Evolutionary conservation across 345 rosid species (phyloP), one percentile per base, ranked within the genome.

Genomic region (Limnanthes douglasii): DNA sequence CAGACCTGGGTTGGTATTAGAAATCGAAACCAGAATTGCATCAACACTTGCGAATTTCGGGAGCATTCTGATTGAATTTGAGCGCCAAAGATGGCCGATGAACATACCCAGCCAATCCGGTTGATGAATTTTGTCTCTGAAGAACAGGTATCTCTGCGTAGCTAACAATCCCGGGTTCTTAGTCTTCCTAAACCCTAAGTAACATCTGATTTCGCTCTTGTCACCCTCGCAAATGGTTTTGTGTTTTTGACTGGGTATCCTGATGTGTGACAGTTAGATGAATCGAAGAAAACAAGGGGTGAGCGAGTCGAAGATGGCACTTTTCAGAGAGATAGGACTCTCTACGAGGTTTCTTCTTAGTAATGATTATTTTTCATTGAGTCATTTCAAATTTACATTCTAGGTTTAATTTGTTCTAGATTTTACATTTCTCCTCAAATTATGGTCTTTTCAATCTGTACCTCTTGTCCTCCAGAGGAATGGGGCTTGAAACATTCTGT

Each of bases 221-320:
- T 15, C 7, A 22, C 8, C 3, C 18, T 31, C 27, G 29, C 11
- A 28, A 17, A 8, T 26, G n/a, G 15, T 13, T 1, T 19, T 2
- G 3, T 8, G 30, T 15, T 46, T 28, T 10, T 18, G 20, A 24
- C 25, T 34, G 51, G 53, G 21, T 18, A 11, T 41, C 9, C 50
- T 25, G 37, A 21, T 15, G n/a, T 23, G 4, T 43, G 31, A 16
- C 71, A 90, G 95, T 59, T 90, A 50, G 79, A 84, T 48, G 64
- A 90, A 69, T 56, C 86, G 26, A 84, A 84, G 82, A 77, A 62
- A 54, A 12, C 72, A 9, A 77, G 98, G 52, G 95, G 98, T n/a
- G 92, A 68, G 46, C 72, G 82, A 33, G 72, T 84, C 31, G 98
- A 84, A 32, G 98, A 84, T 51, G 98, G 98, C 46, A 84, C 95